Evolutionary conservation across 2,329 filamentous ascomycete genomes (phyloP).

Genomic region (Graphium sp.): DNA sequence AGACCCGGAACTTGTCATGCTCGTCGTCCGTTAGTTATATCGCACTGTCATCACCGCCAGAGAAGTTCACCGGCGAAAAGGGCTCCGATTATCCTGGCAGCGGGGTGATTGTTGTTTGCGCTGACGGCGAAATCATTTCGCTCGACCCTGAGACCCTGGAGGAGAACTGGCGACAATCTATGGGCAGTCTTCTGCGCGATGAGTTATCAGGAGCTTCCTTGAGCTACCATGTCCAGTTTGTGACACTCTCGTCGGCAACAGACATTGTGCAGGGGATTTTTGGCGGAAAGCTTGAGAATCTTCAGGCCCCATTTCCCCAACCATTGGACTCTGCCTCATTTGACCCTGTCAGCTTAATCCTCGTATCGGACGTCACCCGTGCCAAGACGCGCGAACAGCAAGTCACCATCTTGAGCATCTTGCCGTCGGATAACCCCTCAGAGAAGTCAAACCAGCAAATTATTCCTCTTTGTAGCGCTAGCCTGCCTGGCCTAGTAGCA

Average conservation of each 20-base stretch:
- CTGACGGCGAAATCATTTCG: slow-evolving; percentile 43
- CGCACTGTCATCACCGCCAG: slow-evolving; percentile 1
- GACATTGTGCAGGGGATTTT: slow-evolving; percentile 38
- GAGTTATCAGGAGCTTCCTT: slow-evolving; percentile 14
- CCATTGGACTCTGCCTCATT: slow-evolving; percentile 1
- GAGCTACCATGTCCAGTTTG: slow-evolving; percentile 29
- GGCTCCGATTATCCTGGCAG: slow-evolving; percentile 4
- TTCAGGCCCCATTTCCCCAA: slow-evolving; percentile 6
- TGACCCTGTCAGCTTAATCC: slow-evolving; percentile 34
- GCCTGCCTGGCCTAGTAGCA: slow-evolving; percentile 12
- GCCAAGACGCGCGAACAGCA: slow-evolving; percentile 10
- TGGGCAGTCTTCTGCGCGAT: slow-evolving; percentile 23
- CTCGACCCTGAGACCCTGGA: slow-evolving; percentile 38
- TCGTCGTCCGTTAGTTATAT: slow-evolving; percentile 5
- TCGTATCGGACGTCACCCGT: slow-evolving; percentile 12
- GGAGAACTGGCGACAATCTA: slow-evolving; percentile 27
- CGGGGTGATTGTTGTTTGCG: slow-evolving; percentile 35
- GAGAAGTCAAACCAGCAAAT: slow-evolving; percentile 15
- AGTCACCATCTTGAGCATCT: slow-evolving; percentile 15
- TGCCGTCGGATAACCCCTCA: slow-evolving; percentile 6
- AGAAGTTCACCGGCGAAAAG: background rate
- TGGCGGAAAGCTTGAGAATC: slow-evolving; percentile 29
- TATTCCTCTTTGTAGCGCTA: slow-evolving; percentile 21
- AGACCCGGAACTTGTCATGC: slow-evolving; percentile 12
- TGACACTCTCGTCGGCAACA: slow-evolving; percentile 22